A percentile compares a stretch with the other conserved stretches of the same genome.
These are phyloP conservation scores for Rhizophora mangle DNA, from an alignment of 345 rosid genomes.

Conservation along the genomic window DNA sequence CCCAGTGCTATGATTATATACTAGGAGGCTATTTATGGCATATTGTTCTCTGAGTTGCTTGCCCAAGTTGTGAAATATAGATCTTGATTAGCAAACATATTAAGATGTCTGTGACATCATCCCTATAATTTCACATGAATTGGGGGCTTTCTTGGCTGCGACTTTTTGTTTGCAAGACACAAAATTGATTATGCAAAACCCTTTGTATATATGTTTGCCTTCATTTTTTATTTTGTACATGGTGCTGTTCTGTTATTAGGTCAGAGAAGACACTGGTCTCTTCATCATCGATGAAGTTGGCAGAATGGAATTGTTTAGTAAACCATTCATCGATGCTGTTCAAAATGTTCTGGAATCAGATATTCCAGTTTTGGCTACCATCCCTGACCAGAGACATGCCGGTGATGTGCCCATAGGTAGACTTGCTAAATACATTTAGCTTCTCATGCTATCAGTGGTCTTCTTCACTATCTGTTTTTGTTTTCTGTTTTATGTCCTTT, in stretches of 20 bases:
- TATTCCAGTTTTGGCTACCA: conserved; percentile 54
- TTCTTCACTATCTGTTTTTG: background rate
- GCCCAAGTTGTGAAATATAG: no score
- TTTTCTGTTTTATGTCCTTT: background rate
- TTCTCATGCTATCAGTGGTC: background rate
- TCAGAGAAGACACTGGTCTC: conserved; percentile 52
- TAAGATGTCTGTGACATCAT: no score
- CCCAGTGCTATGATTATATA: no score
- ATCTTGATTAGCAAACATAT: no score
- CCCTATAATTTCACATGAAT: no score
- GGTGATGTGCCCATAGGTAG: conserved; percentile 62
- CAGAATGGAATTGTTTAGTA: conserved; percentile 71
- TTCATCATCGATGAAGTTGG: conserved; percentile 74
- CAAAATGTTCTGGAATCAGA: conserved; percentile 54
- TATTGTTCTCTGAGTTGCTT: no score
- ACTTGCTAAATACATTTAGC: background rate
- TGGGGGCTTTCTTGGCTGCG: no score
- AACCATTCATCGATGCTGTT: conserved; percentile 64
- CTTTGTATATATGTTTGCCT: background rate
- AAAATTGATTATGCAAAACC: no score
- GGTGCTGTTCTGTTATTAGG: conserved; percentile 27
- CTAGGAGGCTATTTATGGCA: no score
- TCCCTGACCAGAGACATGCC: conserved; percentile 57
- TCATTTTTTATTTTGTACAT: background rate
- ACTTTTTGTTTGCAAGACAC: no score